Conservation (phyloP, 257 asterid genomes). For the Solanum pennellii region DNA sequence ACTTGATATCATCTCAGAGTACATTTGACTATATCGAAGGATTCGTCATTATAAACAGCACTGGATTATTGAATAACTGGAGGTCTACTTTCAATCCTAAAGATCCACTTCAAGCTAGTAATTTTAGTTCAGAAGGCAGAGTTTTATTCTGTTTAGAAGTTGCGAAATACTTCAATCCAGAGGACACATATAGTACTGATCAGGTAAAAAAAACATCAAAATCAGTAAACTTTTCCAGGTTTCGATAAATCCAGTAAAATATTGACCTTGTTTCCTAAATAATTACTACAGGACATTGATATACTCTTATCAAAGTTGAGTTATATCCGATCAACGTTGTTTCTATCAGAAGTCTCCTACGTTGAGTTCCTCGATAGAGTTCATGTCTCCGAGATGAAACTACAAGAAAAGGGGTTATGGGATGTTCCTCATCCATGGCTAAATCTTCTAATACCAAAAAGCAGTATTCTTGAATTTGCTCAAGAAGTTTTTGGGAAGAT, state of each 20-base stretch:
- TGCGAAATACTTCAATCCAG: slow-evolving; percentile 57
- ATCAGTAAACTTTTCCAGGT: background rate
- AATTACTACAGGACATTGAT: slow-evolving; percentile 42
- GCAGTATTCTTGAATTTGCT: slow-evolving; percentile 50
- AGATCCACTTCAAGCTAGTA: slow-evolving; percentile 50
- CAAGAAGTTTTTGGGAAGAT: slow-evolving; percentile 56
- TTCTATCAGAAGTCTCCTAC: slow-evolving; percentile 58
- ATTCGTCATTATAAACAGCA: slow-evolving; percentile 54
- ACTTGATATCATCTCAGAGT: slow-evolving; percentile 35
- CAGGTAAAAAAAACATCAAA: slow-evolving; percentile 25
- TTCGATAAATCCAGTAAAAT: background rate
- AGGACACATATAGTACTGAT: slow-evolving; percentile 19
- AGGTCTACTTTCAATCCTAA: slow-evolving; percentile 71
- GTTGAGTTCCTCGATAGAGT: slow-evolving; percentile 68
- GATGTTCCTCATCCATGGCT: slow-evolving; percentile 94
- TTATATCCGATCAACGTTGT: slow-evolving; percentile 54
- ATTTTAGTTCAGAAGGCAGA: slow-evolving; percentile 64
- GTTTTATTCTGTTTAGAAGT: slow-evolving; percentile 69
- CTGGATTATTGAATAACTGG: slow-evolving; percentile 73
- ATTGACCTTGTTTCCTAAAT: background rate
- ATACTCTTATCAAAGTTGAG: slow-evolving; percentile 35
- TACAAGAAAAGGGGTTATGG: slow-evolving; percentile 62
- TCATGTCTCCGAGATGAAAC: slow-evolving; percentile 55
- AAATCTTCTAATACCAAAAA: slow-evolving; percentile 66
- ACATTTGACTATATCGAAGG: slow-evolving; percentile 89